Evolutionary conservation across 169 alveolate species (phyloP).

Genomic region (Sarcocystis neurona): DNA sequence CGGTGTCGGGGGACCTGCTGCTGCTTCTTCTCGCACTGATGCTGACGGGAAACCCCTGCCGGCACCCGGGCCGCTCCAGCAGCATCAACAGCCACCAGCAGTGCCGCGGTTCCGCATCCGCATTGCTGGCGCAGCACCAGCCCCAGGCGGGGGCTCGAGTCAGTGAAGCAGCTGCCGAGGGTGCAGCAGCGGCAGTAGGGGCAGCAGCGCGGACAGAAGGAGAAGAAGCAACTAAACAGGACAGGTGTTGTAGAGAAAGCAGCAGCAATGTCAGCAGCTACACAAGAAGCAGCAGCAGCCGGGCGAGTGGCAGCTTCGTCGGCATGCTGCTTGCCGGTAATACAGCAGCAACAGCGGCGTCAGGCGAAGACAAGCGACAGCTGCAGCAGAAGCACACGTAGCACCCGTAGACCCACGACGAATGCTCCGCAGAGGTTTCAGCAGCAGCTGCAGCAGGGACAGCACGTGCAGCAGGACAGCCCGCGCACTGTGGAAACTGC

Average conservation of each 20-base stretch:
- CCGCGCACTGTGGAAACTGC: not conserved
- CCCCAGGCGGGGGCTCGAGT: not conserved
- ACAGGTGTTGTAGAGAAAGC: not conserved
- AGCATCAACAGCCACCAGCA: not conserved
- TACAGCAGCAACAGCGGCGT: not conserved
- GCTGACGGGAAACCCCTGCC: no score
- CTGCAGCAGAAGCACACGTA: not conserved
- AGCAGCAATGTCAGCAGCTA: not conserved
- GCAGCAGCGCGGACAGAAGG: not conserved
- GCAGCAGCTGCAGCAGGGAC: constrained; percentile 4
- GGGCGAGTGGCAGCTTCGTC: not conserved
- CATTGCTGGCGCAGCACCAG: not conserved
- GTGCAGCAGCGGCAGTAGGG: not conserved
- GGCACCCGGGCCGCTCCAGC: not conserved
- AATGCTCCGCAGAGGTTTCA: not conserved
- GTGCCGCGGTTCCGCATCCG: not conserved
- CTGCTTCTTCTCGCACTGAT: no score
- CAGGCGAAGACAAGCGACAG: not conserved
- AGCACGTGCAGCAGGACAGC: constrained; percentile 4
- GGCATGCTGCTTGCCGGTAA: not conserved
- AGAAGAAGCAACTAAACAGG: not conserved
- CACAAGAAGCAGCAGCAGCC: constrained; percentile 24
- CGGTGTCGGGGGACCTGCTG: no score
- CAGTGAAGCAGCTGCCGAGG: no score
- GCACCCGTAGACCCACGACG: not conserved